Conservation (phyloP, 495 filamentous ascomycete genomes). For the Cercophora scortea region DNA sequence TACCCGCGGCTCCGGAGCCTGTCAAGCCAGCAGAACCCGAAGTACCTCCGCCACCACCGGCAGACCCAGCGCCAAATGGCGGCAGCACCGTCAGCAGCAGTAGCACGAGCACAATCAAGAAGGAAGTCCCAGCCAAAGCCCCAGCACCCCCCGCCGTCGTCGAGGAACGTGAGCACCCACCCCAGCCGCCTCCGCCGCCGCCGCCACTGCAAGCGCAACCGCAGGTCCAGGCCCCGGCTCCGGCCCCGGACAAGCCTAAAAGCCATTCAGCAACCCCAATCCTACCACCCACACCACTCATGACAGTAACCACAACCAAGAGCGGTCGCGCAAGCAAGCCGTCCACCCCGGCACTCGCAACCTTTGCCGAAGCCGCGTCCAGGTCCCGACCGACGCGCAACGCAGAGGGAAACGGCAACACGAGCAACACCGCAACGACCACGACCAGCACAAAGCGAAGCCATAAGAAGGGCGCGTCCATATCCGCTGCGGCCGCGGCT, state of each 20-base stretch:
- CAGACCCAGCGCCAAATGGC: constrained; percentile 14
- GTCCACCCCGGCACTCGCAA: constrained; percentile 47
- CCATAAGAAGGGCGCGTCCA: constrained; percentile 57
- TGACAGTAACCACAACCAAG: constrained; percentile 38
- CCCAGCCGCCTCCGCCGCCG: neutral
- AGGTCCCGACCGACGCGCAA: constrained; percentile 20
- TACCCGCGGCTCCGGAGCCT: constrained; percentile 4
- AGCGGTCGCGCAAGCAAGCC: constrained; percentile 57
- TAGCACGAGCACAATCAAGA: constrained; percentile 10
- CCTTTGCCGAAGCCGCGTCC: constrained; percentile 37
- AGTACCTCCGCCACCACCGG: constrained; percentile 4
- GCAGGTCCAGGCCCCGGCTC: too few species aligned
- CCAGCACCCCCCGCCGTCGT: too few species aligned
- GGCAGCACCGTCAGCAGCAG: constrained; percentile 1
- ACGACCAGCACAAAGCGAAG: constrained; percentile 45
- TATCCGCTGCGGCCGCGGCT: constrained; percentile 25
- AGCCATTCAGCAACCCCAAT: constrained; percentile 23
- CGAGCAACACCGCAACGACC: neutral
- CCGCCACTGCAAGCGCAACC: neutral
- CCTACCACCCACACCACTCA: constrained; percentile 20
- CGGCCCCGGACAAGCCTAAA: constrained; percentile 3
- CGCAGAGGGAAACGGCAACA: neutral
- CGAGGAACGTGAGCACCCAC: constrained; percentile 6
- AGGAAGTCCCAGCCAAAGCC: constrained; percentile 20
- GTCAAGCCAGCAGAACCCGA: constrained; percentile 14